Conservation (phyloP, 116 monocot species). For the Posidonia oceanica region DNA sequence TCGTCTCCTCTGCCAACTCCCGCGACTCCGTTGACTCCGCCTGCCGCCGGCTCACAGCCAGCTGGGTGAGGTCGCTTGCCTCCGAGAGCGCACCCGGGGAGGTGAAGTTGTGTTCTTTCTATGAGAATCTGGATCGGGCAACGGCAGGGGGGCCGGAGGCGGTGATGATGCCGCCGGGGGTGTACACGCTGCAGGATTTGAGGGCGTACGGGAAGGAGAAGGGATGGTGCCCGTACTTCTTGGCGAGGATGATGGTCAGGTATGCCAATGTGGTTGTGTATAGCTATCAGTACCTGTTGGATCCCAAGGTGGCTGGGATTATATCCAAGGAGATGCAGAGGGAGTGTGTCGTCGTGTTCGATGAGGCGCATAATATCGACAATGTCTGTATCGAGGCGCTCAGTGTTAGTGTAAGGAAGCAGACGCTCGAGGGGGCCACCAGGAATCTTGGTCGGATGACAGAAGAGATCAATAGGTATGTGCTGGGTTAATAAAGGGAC, state of each 20-base stretch:
- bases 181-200: constrained; percentile 78
- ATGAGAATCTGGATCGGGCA: constrained; percentile 49
- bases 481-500: too few species aligned
- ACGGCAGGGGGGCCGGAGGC: constrained; percentile 38
- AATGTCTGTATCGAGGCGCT: constrained; percentile 98
- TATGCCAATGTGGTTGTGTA: constrained; percentile 90
- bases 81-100: constrained; percentile 30
- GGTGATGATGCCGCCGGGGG: constrained; percentile 66
- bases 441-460: constrained; percentile 64
- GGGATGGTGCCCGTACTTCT: constrained; percentile 84
- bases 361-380: constrained; percentile 97
- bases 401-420: constrained; percentile 73
- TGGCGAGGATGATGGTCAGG: constrained; percentile 71
- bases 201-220: constrained; percentile 45
- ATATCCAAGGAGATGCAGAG: constrained; percentile 94
- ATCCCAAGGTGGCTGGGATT: constrained; percentile 91
- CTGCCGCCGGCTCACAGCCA: constrained; percentile 83
- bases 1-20: constrained; percentile 33
- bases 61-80: constrained; percentile 74
- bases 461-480: constrained; percentile 84
- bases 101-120: constrained; percentile 59
- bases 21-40: constrained; percentile 82
- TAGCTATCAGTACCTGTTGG: constrained; percentile 91
- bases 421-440: constrained; percentile 91
- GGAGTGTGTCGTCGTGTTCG: constrained; percentile 93